phyloP scores from a whole-genome alignment of 2,329 filamentous ascomycete genomes.

The Seiridium cupressi region DNA sequence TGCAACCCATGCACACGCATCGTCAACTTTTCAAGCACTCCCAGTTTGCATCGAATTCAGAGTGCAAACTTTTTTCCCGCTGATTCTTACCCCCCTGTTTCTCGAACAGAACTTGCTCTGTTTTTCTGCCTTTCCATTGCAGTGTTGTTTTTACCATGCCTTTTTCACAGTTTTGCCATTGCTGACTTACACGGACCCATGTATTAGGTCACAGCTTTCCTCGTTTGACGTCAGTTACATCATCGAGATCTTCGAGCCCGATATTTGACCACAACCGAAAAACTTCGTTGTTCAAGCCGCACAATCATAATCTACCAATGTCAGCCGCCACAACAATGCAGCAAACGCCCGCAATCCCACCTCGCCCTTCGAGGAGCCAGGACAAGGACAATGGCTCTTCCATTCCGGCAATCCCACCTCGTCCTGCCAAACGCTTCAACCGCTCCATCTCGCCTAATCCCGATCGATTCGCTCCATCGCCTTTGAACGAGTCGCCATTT shows the following conservation, averaged over 20 bases:
- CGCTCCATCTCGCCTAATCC: slow-evolving; percentile 76
- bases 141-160: neutral
- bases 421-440: slow-evolving; percentile 66
- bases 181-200: neutral
- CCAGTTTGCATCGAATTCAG: no score
- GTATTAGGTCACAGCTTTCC: slow-evolving; percentile 5
- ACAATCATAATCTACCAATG: slow-evolving; percentile 9
- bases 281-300: neutral
- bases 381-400: slow-evolving; percentile 39
- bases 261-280: slow-evolving; percentile 6
- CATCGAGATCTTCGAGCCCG: slow-evolving; percentile 9
- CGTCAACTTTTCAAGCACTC: neutral
- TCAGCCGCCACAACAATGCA: slow-evolving; percentile 45
- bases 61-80: neutral
- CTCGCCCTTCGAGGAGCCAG: slow-evolving; percentile 51
- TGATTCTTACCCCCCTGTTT: slow-evolving; percentile 18
- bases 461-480: slow-evolving; percentile 80
- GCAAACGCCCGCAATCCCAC: slow-evolving; percentile 51
- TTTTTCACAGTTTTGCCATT: neutral
- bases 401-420: slow-evolving; percentile 73
- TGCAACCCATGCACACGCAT: neutral
- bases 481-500: slow-evolving; percentile 71
- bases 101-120: slow-evolving; percentile 13
- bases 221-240: slow-evolving; percentile 7
- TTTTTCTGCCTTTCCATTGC: slow-evolving; percentile 9